These are phyloP conservation scores for Solidago caesia DNA, from an alignment of 129 eudicot genomes.

Conservation along the genomic window DNA sequence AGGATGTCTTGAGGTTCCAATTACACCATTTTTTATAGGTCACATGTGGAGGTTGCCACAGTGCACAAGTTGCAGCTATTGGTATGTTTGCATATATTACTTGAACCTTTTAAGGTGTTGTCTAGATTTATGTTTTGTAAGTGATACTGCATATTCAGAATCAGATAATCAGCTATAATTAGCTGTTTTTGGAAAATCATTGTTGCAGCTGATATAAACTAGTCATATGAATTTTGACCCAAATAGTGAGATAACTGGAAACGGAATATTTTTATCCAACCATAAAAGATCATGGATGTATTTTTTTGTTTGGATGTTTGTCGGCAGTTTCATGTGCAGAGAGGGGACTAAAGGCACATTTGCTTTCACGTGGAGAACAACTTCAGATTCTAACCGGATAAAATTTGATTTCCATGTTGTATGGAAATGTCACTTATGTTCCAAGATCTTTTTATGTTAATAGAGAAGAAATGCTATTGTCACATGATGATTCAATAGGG, in stretches of 20 bases:
- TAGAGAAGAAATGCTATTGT: slow-evolving; percentile 71
- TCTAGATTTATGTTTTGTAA: background rate
- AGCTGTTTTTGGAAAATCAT: background rate
- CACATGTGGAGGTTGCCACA: slow-evolving; percentile 99
- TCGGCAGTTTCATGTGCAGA: slow-evolving; percentile 96
- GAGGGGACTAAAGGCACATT: slow-evolving; percentile 75
- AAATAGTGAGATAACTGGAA: background rate
- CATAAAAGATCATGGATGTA: no score
- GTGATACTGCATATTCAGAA: background rate
- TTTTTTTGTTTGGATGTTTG: slow-evolving; percentile 27
- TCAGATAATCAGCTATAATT: background rate
- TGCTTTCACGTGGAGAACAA: slow-evolving; percentile 95
- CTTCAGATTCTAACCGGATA: slow-evolving; percentile 84
- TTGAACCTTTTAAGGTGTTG: slow-evolving; percentile 19
- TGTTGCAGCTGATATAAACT: background rate
- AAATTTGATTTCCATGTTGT: slow-evolving; percentile 65
- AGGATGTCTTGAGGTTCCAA: slow-evolving; percentile 25
- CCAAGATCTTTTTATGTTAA: slow-evolving; percentile 77
- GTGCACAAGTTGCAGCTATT: slow-evolving; percentile 99
- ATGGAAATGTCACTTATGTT: slow-evolving; percentile 71
- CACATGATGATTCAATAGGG: slow-evolving; percentile 53
- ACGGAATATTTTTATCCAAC: no score
- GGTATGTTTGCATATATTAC: slow-evolving; percentile 54
- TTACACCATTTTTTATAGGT: slow-evolving; percentile 61
- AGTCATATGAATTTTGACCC: slow-evolving; percentile 2